Evolutionary conservation across 768 basidiomycete genomes (phyloP).

Genomic region (Leccinum longicurvipes): DNA sequence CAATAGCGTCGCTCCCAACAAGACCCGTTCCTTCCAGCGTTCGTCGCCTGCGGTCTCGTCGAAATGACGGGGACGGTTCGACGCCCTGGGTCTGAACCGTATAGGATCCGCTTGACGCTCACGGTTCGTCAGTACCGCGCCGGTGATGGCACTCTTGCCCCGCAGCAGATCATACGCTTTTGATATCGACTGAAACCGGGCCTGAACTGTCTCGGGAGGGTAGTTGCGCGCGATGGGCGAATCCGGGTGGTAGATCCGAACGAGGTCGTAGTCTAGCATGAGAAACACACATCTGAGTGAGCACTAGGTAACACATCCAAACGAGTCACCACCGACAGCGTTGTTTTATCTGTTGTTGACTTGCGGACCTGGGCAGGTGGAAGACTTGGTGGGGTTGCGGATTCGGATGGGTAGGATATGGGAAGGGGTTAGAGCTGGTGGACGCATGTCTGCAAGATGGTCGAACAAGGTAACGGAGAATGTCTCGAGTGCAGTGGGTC

Average conservation of each 20-base stretch:
- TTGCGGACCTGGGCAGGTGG: constrained; percentile 52
- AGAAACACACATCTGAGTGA: background rate
- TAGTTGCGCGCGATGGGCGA: constrained; percentile 43
- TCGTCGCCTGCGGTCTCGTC: constrained; percentile 50
- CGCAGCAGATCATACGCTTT: constrained; percentile 64
- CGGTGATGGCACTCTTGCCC: constrained; percentile 37
- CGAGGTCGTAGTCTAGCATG: constrained; percentile 69
- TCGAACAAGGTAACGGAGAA: constrained; percentile 4
- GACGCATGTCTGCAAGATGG: constrained; percentile 16
- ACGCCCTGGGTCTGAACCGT: constrained; percentile 40
- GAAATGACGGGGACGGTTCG: constrained; percentile 45
- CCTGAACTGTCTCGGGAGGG: constrained; percentile 51
- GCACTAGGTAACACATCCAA: background rate
- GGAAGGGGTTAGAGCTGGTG: constrained; percentile 36
- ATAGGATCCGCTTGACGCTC: constrained; percentile 31
- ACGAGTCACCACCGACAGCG: constrained; percentile 46
- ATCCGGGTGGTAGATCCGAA: constrained; percentile 77
- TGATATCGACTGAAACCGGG: constrained; percentile 66
- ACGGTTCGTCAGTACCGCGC: constrained; percentile 13
- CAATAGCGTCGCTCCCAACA: constrained; percentile 51
- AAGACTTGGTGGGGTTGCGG: constrained; percentile 65
- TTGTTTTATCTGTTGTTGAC: constrained; percentile 51
- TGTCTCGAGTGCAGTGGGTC: background rate
- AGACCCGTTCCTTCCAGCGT: constrained; percentile 61
- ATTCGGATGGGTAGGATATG: constrained; percentile 47